These are phyloP conservation scores for Acacia concinna DNA, from an alignment of 331 rosid species.

Conservation along the genomic window DNA sequence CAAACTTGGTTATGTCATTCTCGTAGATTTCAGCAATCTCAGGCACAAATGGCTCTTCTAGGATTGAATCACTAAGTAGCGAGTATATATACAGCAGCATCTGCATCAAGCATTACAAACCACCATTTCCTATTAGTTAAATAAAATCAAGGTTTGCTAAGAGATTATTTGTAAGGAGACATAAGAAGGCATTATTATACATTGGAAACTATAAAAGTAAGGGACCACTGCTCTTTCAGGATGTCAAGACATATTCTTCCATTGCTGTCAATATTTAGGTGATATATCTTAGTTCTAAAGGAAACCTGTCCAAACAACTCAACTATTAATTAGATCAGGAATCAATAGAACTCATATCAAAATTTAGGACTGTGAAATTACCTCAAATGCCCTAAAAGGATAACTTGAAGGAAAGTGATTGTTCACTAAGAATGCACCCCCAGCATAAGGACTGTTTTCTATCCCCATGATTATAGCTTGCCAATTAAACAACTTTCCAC, in stretches of 20 bases:
- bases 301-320: background rate
- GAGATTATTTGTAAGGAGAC: background rate
- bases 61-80: constrained; percentile 59
- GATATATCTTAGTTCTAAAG: constrained; percentile 42
- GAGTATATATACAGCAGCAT: constrained; percentile 63
- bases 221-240: constrained; percentile 53
- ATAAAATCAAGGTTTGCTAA: background rate
- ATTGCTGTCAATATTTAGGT: constrained; percentile 51
- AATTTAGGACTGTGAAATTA: background rate
- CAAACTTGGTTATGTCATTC: constrained; percentile 46
- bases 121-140: background rate
- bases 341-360: background rate
- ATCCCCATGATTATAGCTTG: constrained; percentile 66
- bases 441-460: constrained; percentile 54
- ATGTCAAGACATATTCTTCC: constrained; percentile 58
- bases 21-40: constrained; percentile 60
- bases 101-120: constrained; percentile 20
- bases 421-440: constrained; percentile 49
- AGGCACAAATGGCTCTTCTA: constrained; percentile 59
- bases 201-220: constrained; percentile 47
- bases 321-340: no score
- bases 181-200: background rate
- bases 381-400: constrained; percentile 71
- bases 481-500: constrained; percentile 53
- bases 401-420: constrained; percentile 59